Evolutionary conservation across 2,329 filamentous ascomycete species (phyloP).

Genomic region (Hymenoscyphus repandus): DNA sequence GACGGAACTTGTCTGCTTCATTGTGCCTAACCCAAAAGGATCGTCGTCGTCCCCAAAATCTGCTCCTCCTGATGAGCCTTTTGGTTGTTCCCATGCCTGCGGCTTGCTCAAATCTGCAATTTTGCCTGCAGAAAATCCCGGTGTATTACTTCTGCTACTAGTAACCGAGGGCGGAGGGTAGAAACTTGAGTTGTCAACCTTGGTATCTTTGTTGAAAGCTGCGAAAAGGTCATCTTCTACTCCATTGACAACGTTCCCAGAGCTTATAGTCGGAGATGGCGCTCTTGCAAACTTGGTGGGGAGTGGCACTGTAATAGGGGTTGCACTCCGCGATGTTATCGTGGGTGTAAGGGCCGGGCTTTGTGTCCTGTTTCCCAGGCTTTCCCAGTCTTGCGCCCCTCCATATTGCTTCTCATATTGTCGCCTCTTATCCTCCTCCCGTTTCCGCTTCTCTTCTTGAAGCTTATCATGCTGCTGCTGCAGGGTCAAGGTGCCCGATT

Average conservation of each 20-base stretch:
- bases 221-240: slow-evolving; percentile 63
- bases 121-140: slow-evolving; percentile 34
- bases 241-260: slow-evolving; percentile 10
- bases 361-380: slow-evolving; percentile 49
- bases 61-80: slow-evolving; percentile 14
- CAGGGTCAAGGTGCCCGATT: slow-evolving; percentile 66
- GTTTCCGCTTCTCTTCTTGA: slow-evolving; percentile 59
- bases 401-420: slow-evolving; percentile 75
- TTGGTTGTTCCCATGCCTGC: slow-evolving; percentile 45
- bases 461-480: slow-evolving; percentile 70
- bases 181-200: slow-evolving; percentile 61
- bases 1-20: slow-evolving; percentile 36
- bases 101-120: slow-evolving; percentile 49
- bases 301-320: slow-evolving; percentile 35
- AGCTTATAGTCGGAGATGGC: slow-evolving; percentile 30
- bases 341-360: slow-evolving; percentile 34
- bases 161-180: slow-evolving; percentile 51
- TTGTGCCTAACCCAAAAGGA: slow-evolving; percentile 72
- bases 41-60: slow-evolving; percentile 64
- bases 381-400: slow-evolving; percentile 71
- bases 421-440: slow-evolving; percentile 68
- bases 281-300: slow-evolving; percentile 25
- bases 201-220: slow-evolving; percentile 60
- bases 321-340: slow-evolving; percentile 42
- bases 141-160: slow-evolving; percentile 35